Conservation (phyloP, 345 rosid species). For the Turritis glabra region DNA sequence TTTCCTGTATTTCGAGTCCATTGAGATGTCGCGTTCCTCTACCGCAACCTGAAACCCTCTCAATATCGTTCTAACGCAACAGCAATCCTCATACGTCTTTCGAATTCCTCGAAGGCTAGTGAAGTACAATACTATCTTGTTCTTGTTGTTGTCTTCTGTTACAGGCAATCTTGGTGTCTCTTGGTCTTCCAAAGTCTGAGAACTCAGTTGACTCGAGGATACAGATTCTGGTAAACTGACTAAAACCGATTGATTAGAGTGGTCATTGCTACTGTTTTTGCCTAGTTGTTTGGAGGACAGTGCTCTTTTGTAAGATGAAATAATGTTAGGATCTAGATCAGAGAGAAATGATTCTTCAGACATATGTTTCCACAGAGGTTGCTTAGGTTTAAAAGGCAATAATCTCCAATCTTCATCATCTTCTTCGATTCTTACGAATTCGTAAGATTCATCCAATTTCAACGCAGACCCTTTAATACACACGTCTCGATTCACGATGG, state of each 20-base stretch:
- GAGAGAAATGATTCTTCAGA: conserved; percentile 69
- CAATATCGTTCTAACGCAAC: conserved; percentile 61
- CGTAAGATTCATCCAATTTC: conserved; percentile 32
- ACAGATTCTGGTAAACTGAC: conserved; percentile 25
- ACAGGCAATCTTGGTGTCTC: conserved; percentile 25
- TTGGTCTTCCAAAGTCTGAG: conserved; percentile 17
- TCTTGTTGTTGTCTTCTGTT: conserved; percentile 31
- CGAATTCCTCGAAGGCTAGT: conserved; percentile 86
- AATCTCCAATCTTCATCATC: conserved; percentile 31
- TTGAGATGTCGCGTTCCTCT: conserved; percentile 80
- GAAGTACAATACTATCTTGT: conserved; percentile 58
- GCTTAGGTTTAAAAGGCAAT: conserved; percentile 20
- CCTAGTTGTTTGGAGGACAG: conserved; percentile 54
- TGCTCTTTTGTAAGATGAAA: conserved; percentile 64
- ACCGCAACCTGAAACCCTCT: conserved; percentile 59
- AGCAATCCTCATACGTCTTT: conserved; percentile 82
- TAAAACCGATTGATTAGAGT: conserved; percentile 10
- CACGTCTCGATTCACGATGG: conserved; percentile 27
- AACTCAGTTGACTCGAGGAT: conserved; percentile 31
- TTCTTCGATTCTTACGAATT: conserved; percentile 25
- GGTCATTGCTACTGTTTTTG: conserved; percentile 22
- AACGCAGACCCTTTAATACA: conserved; percentile 18
- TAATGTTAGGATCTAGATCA: conserved; percentile 59
- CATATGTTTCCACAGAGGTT: conserved; percentile 68
- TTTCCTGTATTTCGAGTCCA: conserved; percentile 71